Conservation (phyloP, 306 rosid genomes). For the Hippophae tibetana region DNA sequence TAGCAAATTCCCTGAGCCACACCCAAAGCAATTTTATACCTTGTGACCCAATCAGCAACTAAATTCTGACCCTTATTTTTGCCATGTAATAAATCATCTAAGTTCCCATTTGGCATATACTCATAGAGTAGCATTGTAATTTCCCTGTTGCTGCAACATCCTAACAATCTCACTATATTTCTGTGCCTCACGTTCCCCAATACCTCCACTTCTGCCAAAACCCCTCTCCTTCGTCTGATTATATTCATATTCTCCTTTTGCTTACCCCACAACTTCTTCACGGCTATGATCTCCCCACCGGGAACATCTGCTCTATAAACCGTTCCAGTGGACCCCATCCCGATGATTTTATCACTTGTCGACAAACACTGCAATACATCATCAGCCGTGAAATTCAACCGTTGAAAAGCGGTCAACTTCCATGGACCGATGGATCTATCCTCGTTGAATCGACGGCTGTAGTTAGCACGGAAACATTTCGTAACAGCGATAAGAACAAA, state of each 20-base stretch:
- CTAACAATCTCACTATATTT: conserved; percentile 87
- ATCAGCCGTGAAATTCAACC: conserved; percentile 82
- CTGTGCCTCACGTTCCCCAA: conserved; percentile 91
- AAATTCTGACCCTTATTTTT: conserved; percentile 66
- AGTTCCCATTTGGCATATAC: conserved; percentile 86
- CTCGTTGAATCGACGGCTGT: conserved; percentile 35
- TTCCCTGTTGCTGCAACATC: conserved; percentile 88
- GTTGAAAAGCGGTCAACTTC: conserved; percentile 80
- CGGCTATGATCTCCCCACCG: conserved; percentile 88
- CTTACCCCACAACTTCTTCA: conserved; percentile 78
- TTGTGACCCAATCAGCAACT: conserved; percentile 66
- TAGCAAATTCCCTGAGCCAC: conserved; percentile 96
- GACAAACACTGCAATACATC: conserved; percentile 71
- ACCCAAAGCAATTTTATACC: conserved; percentile 79
- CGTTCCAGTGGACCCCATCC: conserved; percentile 89
- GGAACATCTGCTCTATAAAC: conserved; percentile 85
- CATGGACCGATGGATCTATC: conserved; percentile 59
- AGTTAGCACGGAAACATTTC: conserved; percentile 67
- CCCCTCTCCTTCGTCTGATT: conserved; percentile 71
- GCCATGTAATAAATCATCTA: conserved; percentile 68
- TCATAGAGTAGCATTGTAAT: conserved; percentile 82
- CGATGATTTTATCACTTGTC: conserved; percentile 57
- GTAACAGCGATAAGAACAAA: conserved; percentile 77
- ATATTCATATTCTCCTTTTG: conserved; percentile 39
- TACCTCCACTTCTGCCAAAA: conserved; percentile 86